Percentiles rank a stretch among this genome's conserved stretches.
Evolutionary conservation across 192 early-diverging fungal genomes (phyloP).

Genomic region (Dissophora globulifera): DNA sequence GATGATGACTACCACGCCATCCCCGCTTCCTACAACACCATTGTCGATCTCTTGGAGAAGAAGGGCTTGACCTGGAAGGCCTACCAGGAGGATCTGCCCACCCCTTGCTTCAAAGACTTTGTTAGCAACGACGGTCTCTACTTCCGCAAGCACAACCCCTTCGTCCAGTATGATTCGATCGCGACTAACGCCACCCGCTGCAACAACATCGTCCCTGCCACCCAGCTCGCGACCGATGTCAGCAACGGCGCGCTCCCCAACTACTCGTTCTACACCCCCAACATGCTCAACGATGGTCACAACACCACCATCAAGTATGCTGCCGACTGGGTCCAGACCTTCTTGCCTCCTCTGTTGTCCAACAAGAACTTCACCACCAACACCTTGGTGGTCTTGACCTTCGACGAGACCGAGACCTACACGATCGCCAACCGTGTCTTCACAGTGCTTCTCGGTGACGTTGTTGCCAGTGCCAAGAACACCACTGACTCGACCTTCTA

Average conservation of each 20-base stretch:
- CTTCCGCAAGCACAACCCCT: slow-evolving; percentile 82
- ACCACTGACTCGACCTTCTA: slow-evolving; percentile 68
- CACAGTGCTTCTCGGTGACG: slow-evolving; percentile 56
- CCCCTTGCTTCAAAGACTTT: slow-evolving; percentile 53
- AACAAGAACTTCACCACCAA: slow-evolving; percentile 59
- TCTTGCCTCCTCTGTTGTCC: slow-evolving; percentile 62
- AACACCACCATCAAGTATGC: slow-evolving; percentile 61
- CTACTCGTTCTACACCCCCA: slow-evolving; percentile 59
- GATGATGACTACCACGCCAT: slow-evolving; percentile 61
- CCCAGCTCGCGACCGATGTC: slow-evolving; percentile 67
- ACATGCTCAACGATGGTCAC: slow-evolving; percentile 70
- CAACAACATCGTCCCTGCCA: slow-evolving; percentile 67
- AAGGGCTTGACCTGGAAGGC: slow-evolving; percentile 69
- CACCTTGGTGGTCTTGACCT: slow-evolving; percentile 54
- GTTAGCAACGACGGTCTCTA: slow-evolving; percentile 54
- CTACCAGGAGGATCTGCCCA: slow-evolving; percentile 73
- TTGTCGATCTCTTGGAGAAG: slow-evolving; percentile 68
- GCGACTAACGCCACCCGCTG: slow-evolving; percentile 64
- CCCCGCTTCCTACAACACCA: slow-evolving; percentile 46
- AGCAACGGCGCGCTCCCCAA: slow-evolving; percentile 31
- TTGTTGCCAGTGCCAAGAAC: slow-evolving; percentile 39
- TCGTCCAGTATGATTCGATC: slow-evolving; percentile 72
- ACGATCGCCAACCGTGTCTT: slow-evolving; percentile 53
- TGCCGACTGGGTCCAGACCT: slow-evolving; percentile 62
- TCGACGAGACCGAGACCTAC: slow-evolving; percentile 53